A percentile compares a stretch with the other conserved stretches of the same genome.
phyloP scores from a whole-genome alignment of 163 green algal species.

The Volvox carteri region DNA sequence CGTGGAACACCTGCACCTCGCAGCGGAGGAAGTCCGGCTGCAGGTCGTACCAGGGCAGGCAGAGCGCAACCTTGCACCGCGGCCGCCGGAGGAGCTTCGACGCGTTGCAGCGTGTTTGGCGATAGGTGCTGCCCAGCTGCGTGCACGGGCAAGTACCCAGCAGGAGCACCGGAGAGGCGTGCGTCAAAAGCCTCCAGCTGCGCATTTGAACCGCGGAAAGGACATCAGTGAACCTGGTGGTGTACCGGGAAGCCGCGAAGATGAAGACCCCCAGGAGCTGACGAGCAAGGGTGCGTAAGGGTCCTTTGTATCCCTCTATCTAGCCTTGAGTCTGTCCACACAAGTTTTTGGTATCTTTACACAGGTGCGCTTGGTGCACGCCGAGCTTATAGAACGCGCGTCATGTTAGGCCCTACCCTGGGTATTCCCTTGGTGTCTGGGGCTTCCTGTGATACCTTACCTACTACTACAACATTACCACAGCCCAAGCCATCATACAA shows the following conservation, averaged over 20 bases:
- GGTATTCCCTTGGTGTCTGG: no score
- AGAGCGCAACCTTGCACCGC: not conserved
- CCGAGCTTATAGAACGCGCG: no score
- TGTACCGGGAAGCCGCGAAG: not conserved
- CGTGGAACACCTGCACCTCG: constrained; percentile 60
- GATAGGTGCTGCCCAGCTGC: not conserved
- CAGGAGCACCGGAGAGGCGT: constrained; percentile 4
- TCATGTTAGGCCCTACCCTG: no score
- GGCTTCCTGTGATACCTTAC: no score
- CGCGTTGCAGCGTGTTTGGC: not conserved
- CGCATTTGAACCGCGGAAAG: not conserved
- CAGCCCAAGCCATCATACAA: no score
- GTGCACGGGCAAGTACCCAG: not conserved
- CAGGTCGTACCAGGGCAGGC: constrained; percentile 61
- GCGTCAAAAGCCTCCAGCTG: not conserved
- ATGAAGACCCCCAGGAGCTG: constrained; percentile 12
- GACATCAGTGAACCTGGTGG: not conserved
- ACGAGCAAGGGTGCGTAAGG: constrained; percentile 7
- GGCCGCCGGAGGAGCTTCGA: not conserved
- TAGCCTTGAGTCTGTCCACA: no score
- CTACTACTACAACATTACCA: no score
- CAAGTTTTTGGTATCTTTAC: no score
- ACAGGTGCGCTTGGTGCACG: no score
- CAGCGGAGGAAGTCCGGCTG: constrained; percentile 69
- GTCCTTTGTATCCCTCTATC: no score